These are phyloP conservation scores for Pyrenochaeta sp. DNA, from an alignment of 2,329 filamentous ascomycete genomes.

Conservation along the genomic window DNA sequence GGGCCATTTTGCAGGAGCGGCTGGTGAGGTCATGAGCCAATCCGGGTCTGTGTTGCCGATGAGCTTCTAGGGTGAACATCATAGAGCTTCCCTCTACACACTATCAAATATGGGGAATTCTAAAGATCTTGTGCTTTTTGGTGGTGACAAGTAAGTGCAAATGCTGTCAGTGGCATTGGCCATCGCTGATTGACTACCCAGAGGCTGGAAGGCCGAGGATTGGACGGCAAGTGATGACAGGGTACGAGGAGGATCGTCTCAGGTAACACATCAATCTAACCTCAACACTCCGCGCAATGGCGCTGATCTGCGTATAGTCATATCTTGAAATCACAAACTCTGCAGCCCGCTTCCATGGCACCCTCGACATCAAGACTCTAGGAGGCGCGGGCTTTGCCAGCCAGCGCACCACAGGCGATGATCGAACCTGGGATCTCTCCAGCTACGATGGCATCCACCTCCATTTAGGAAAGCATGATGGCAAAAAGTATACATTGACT, in stretches of 20 bases:
- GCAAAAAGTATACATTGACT: conserved; percentile 76
- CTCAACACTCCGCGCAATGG: conserved; percentile 5
- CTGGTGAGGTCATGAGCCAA: conserved; percentile 14
- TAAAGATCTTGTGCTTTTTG: conserved; percentile 37
- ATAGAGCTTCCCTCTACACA: conserved; percentile 2
- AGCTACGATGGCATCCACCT: conserved; percentile 69
- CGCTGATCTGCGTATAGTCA: conserved; percentile 48
- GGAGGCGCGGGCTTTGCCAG: conserved; percentile 85
- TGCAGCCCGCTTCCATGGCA: conserved; percentile 68
- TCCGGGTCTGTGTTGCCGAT: background rate
- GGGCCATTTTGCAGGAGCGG: background rate
- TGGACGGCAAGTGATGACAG: conserved; percentile 79
- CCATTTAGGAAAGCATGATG: conserved; percentile 62
- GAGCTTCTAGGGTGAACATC: background rate
- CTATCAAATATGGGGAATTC: conserved; percentile 25
- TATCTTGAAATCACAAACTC: conserved; percentile 53
- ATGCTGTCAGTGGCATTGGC: background rate
- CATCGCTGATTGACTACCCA: conserved; percentile 38
- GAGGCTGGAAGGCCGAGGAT: conserved; percentile 65
- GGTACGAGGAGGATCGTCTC: conserved; percentile 77
- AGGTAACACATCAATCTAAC: conserved; percentile 55
- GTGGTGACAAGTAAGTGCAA: conserved; percentile 36
- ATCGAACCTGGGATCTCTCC: conserved; percentile 70
- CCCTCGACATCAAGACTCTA: conserved; percentile 76
- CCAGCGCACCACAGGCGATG: conserved; percentile 70